Percentiles rank a stretch among this genome's conserved stretches.
Conservation (phyloP, 2,329 filamentous ascomycete species). For the Aspergillus amoenus region DNA sequence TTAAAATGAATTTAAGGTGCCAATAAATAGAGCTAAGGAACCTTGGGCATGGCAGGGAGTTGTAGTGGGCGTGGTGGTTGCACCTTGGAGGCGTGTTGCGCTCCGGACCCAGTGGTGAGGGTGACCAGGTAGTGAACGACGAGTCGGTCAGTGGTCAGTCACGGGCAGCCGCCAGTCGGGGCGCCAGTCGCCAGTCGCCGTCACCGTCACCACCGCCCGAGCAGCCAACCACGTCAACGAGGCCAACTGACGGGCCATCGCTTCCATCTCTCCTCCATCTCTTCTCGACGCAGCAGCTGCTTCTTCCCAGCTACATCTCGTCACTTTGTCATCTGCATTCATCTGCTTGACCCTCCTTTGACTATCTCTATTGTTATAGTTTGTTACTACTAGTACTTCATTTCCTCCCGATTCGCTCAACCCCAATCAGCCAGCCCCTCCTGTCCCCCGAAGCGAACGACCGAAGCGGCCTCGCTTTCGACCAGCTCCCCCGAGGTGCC, state of each 20-base stretch:
- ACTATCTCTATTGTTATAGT: constrained; percentile 3
- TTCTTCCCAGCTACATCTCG: constrained; percentile 1
- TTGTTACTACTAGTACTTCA: not conserved
- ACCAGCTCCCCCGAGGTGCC: constrained; percentile 17
- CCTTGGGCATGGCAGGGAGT: not conserved
- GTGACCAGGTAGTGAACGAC: too few species aligned
- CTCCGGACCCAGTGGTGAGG: not conserved
- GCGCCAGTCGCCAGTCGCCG: constrained; percentile 31
- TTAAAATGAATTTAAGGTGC: not conserved
- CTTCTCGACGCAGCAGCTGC: constrained; percentile 13
- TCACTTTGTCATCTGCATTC: constrained; percentile 2
- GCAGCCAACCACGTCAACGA: constrained; percentile 27
- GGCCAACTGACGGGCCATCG: constrained; percentile 6
- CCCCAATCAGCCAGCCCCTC: constrained; percentile 12
- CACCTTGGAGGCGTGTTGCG: constrained; percentile 1
- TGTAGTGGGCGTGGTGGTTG: not conserved
- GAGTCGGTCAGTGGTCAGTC: too few species aligned
- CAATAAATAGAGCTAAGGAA: not conserved
- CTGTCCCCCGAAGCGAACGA: constrained; percentile 11
- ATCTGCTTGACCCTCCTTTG: constrained; percentile 1
- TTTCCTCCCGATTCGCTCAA: not conserved
- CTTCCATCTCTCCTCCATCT: constrained; percentile 18
- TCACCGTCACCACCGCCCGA: constrained; percentile 27
- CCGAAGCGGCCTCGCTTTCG: constrained; percentile 19
- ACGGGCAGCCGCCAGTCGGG: not conserved